A percentile compares a stretch with the other conserved stretches of the same genome.
phyloP scores from a whole-genome alignment of 495 filamentous ascomycete genomes.

The Neurospora sublineolata region DNA sequence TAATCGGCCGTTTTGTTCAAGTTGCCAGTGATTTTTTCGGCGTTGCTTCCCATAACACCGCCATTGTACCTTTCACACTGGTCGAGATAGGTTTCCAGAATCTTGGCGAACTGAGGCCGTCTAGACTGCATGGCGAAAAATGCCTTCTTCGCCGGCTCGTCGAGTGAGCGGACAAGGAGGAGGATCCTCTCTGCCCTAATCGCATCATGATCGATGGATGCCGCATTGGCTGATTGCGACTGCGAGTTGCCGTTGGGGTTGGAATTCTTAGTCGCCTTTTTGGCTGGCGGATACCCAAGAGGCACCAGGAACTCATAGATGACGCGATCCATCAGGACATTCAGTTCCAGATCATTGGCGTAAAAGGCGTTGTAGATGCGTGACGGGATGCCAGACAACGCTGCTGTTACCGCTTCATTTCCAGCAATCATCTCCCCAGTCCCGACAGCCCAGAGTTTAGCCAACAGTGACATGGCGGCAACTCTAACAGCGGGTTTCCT shows the following conservation, averaged over 20 bases:
- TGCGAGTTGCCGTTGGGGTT: slow-evolving; percentile 47
- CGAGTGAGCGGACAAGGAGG: slow-evolving; percentile 65
- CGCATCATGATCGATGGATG: slow-evolving; percentile 59
- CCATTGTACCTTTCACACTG: slow-evolving; percentile 81
- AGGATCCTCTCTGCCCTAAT: slow-evolving; percentile 79
- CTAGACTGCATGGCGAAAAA: slow-evolving; percentile 79
- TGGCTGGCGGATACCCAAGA: slow-evolving; percentile 68
- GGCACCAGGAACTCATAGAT: slow-evolving; percentile 78
- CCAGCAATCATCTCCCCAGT: slow-evolving; percentile 75
- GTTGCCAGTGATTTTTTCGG: slow-evolving; percentile 53
- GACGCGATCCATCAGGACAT: slow-evolving; percentile 72
- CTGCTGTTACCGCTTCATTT: slow-evolving; percentile 58
- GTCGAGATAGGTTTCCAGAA: slow-evolving; percentile 59
- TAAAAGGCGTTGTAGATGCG: slow-evolving; percentile 83
- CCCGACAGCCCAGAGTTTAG: slow-evolving; percentile 83
- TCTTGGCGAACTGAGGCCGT: slow-evolving; percentile 56
- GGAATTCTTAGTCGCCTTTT: slow-evolving; percentile 40
- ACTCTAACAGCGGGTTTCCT: slow-evolving; percentile 67
- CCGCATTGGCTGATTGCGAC: slow-evolving; percentile 30
- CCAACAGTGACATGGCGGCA: slow-evolving; percentile 74
- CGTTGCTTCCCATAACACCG: slow-evolving; percentile 65
- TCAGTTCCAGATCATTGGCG: slow-evolving; percentile 80
- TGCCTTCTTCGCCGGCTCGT: slow-evolving; percentile 67
- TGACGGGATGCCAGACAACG: slow-evolving; percentile 68
- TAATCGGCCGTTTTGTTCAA: slow-evolving; percentile 57